A percentile compares a stretch with the other conserved stretches of the same genome.
phyloP scores from a whole-genome alignment of 2,329 filamentous ascomycete genomes.

The Penicillium sp. region DNA sequence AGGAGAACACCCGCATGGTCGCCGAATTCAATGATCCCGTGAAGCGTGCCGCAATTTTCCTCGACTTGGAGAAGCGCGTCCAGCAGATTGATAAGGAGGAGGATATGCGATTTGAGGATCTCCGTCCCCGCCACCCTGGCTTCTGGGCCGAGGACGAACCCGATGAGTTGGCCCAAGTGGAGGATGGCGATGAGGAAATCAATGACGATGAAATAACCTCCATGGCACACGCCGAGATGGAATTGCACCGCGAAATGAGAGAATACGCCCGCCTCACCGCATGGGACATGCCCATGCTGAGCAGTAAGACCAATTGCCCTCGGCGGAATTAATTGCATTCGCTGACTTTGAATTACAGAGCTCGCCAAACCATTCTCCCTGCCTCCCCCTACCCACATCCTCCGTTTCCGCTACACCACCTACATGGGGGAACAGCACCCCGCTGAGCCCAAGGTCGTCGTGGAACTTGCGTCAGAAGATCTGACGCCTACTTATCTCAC shows the following conservation, averaged over 20 bases:
- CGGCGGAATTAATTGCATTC: not conserved
- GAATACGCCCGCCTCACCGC: constrained; percentile 82
- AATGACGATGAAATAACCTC: constrained; percentile 80
- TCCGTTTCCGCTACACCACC: constrained; percentile 94
- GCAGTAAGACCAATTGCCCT: constrained; percentile 57
- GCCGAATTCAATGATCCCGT: constrained; percentile 38
- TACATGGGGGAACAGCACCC: constrained; percentile 95
- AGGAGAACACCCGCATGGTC: constrained; percentile 35
- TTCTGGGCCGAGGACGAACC: constrained; percentile 47
- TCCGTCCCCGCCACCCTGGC: constrained; percentile 26
- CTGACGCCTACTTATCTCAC: constrained; percentile 59
- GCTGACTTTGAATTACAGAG: constrained; percentile 50
- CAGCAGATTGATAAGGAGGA: constrained; percentile 32
- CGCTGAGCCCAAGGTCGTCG: constrained; percentile 86
- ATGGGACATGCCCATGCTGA: constrained; percentile 92
- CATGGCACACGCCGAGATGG: constrained; percentile 79
- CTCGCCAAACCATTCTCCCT: constrained; percentile 81
- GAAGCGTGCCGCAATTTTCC: constrained; percentile 28
- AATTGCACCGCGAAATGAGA: constrained; percentile 81
- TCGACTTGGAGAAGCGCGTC: constrained; percentile 34
- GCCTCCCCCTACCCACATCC: constrained; percentile 57
- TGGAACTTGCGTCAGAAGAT: constrained; percentile 77
- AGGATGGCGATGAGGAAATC: constrained; percentile 54
- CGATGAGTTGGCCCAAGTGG: constrained; percentile 44
- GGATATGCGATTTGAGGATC: constrained; percentile 31